Evolutionary conservation across 768 basidiomycete genomes (phyloP), one percentile per base, ranked within the genome.

Genomic region (Leccinum arenicola): DNA sequence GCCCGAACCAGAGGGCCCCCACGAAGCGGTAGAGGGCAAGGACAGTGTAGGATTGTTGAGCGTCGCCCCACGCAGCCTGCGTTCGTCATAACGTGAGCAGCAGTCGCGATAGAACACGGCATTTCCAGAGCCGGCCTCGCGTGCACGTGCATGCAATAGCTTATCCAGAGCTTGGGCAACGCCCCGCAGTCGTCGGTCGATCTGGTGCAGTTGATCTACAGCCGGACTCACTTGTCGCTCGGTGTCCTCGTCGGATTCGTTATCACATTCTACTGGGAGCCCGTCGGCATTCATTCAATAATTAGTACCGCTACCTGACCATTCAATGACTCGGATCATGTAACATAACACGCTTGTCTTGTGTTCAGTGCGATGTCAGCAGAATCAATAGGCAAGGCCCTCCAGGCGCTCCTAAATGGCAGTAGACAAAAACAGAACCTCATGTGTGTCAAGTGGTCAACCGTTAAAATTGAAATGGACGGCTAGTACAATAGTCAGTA

Each of bases 131-230:
- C 78, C 1, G 78, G 73, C n/a, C 84, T 43, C 81, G 89, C 27
- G 27, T 27, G 27, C 27, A 27, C 83, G 36, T 77, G 86, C 6
- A 76, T 87, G 7, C 86, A 88, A 67, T 86, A 84, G 4, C 67
- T 91, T 57, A 82, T 91, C 58, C 86, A 88, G 60, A 80, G 80
- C 53, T 76, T 89, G 12, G 80, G 27, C 27, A 80, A 82, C 5
- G 86, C 86, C 0, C 85, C 85, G 8, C 76, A 81, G 36, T 83
- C 83, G 1, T 87, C 85, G 31, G 65, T 88, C 43, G 85, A 86
- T 33, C 76, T 83, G 14, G 82, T 84, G n/a, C 78, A 79, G 60
- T 70, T 69, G 4, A 77, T 77, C 6, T 78, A 83, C 43, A 78
- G 80, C 27, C 80, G 86, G 19, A 78, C 86, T 35, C 84, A 85